Base-by-base conservation (phyloP, 176 grass and related monocot genomes). In the Musa troglodytarum region DNA sequence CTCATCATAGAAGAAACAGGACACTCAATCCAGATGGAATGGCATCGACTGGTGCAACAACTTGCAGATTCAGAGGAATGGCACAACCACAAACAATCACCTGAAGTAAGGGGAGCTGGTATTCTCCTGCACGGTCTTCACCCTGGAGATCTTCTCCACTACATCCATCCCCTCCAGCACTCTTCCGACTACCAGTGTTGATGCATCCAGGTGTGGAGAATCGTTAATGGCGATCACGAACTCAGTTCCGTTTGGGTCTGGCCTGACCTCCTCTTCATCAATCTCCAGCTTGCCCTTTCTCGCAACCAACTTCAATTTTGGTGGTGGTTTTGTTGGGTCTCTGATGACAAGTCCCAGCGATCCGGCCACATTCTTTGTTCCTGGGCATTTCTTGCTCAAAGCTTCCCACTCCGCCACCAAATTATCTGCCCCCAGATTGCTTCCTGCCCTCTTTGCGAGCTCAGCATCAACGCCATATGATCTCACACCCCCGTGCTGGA, bases 81-180 rank as follows among this genome's bases (percentile, higher is more conserved):
- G 34, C 34, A 43, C 34, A 43, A 43, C 34, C 6, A 43, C 34
- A 73, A n/a, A 6, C 49, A 53, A 74, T 22, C 51, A 92, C 94
- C 90, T 90, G 86, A 97, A 97, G 76, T 97, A 97, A 0, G 90
- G 88, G 3, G 94, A 97, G 54, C 24, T 71, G 13, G 82, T 83
- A 78, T 97, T 97, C 50, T 97, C 94, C 80, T 82, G 84, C 15
- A 97, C 90, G 14, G 90, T 93, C 75, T 89, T 82, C 51, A 97
- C 94, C 29, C 57, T 75, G 17, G 86, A 81, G 28, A 97, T 91
- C 86, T 78, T 97, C 17, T 57, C 78, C 0, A 97, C 88, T 1
- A 97, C 94, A 53, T 93, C 94, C 94, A 97, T 97, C 71, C 94
- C 94, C 8, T 87, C 81, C 3, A 97, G 28, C 74, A 97, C 93